These are phyloP conservation scores for Arthrinium phaeospermum DNA, from an alignment of 2,329 filamentous ascomycete genomes.

Conservation along the genomic window DNA sequence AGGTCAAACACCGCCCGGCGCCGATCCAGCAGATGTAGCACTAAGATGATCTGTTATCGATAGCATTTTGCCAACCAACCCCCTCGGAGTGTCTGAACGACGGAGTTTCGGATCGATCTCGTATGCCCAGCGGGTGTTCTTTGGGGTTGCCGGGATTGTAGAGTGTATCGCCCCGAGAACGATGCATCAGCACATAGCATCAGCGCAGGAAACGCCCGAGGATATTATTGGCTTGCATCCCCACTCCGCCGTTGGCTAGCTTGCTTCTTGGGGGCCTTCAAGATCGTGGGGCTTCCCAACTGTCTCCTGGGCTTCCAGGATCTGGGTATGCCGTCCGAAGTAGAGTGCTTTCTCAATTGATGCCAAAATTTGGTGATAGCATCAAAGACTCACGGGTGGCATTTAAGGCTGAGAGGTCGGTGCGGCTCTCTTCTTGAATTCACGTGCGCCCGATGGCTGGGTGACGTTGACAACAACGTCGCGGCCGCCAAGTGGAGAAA, in stretches of 20 bases:
- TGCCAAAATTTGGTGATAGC: not conserved
- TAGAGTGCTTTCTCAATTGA: not conserved
- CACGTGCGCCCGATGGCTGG: not conserved
- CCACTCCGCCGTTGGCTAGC: not conserved
- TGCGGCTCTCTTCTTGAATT: not conserved
- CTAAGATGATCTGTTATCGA: no score
- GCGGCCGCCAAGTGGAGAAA: conserved; percentile 11
- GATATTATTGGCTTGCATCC: not conserved
- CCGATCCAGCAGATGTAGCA: no score
- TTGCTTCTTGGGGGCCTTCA: not conserved
- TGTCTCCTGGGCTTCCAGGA: not conserved
- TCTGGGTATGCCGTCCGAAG: not conserved
- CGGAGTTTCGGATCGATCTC: no score
- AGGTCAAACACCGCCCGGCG: no score
- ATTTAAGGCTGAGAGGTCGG: not conserved
- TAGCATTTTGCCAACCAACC: no score
- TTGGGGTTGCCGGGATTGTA: no score
- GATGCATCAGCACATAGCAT: no score
- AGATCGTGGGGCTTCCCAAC: not conserved
- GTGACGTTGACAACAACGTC: conserved; percentile 5
- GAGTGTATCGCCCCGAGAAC: no score
- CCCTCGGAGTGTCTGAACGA: no score
- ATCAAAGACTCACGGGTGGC: not conserved
- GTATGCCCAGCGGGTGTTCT: no score
- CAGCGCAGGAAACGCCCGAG: not conserved